phyloP scores from a whole-genome alignment of 2,329 filamentous ascomycete species.

The Bipolaris bicolor region DNA sequence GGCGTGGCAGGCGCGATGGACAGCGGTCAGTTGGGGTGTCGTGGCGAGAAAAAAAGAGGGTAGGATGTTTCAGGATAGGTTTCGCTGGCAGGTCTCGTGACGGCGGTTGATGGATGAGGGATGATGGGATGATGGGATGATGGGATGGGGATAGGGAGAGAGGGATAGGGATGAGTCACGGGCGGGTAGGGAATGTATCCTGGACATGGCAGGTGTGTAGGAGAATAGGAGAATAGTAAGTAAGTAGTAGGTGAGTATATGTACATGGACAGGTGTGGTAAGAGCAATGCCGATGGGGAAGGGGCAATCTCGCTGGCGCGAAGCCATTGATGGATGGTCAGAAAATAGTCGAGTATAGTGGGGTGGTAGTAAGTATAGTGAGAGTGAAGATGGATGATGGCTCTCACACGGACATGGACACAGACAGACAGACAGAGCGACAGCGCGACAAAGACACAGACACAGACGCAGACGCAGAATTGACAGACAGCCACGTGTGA shows the following conservation, averaged over 20 bases:
- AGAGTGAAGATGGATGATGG: too few relatives aligned
- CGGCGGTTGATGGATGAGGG: conserved; percentile 9
- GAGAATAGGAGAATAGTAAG: neutral
- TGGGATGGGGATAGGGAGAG: conserved; percentile 5
- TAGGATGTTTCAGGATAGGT: conserved; percentile 30
- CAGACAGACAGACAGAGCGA: too few relatives aligned
- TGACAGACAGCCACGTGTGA: too few relatives aligned
- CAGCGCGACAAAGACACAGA: too few relatives aligned
- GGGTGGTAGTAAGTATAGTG: too few relatives aligned
- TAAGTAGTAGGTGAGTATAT: too few relatives aligned
- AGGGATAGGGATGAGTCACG: conserved; percentile 12
- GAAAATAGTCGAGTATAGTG: too few relatives aligned
- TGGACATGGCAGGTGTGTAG: conserved; percentile 21
- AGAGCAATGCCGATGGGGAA: too few relatives aligned
- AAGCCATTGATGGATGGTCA: too few relatives aligned
- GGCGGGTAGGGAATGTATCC: neutral
- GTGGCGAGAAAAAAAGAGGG: conserved; percentile 25
- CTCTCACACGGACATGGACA: too few relatives aligned
- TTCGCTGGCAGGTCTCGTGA: conserved; percentile 7
- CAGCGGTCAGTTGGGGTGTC: conserved; percentile 21
- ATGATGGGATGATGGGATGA: conserved; percentile 12
- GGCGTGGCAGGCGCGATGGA: neutral
- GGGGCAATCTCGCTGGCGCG: too few relatives aligned
- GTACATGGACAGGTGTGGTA: too few relatives aligned
- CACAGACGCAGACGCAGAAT: neutral